phyloP scores from a whole-genome alignment of 352 stramenopile genomes.

The Globisporangium iwayamae region DNA sequence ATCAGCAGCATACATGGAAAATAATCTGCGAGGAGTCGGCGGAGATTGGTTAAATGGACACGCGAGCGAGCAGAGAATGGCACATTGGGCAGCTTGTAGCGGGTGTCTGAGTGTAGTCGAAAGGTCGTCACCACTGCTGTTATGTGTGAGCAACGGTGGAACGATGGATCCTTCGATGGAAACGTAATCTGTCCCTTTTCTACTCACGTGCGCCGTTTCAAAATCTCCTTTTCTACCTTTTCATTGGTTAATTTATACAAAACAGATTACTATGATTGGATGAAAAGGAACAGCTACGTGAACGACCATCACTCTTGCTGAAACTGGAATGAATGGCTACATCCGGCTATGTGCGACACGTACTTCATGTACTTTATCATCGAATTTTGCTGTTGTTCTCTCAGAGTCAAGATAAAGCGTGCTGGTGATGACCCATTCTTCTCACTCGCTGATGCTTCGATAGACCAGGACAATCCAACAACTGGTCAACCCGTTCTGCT shows the following conservation, averaged over 20 bases:
- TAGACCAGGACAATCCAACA: neutral
- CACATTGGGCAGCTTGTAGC: neutral
- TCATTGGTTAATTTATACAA: no score
- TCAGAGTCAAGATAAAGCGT: constrained; percentile 6
- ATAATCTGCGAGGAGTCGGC: no score
- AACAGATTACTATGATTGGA: no score
- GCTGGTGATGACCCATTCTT: neutral
- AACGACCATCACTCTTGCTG: constrained; percentile 6
- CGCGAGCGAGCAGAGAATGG: neutral
- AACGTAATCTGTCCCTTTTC: no score
- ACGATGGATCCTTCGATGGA: no score
- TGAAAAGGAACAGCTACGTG: no score
- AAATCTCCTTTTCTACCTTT: no score
- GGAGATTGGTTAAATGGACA: neutral
- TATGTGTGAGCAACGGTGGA: no score
- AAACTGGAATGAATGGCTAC: constrained; percentile 4
- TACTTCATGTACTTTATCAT: no score
- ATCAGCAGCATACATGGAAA: no score
- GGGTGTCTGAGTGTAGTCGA: neutral
- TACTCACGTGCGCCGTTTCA: no score
- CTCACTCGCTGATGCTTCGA: neutral
- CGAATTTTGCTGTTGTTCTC: neutral
- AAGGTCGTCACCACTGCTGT: neutral
- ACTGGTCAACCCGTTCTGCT: no score
- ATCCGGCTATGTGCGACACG: neutral